Conservation (phyloP, 768 basidiomycete genomes). For the Mycena kentingensis region DNA sequence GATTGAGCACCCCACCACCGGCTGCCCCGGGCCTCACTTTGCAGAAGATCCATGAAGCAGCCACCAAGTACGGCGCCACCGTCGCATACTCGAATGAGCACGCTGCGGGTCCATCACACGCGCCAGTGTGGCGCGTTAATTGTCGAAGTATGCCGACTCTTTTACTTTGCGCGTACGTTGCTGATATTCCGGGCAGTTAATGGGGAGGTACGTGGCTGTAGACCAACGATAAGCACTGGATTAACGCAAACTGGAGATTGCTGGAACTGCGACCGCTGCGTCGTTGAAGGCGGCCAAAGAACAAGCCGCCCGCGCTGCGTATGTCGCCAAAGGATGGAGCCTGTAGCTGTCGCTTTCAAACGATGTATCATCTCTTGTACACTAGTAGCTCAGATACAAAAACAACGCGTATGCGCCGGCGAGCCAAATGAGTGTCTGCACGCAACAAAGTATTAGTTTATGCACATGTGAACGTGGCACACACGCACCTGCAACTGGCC, state of each 20-base stretch:
- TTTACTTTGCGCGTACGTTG: not conserved
- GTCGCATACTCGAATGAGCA: conserved; percentile 52
- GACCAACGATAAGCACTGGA: too few relatives aligned
- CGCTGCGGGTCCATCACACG: conserved; percentile 49
- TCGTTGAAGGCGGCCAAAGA: conserved; percentile 71
- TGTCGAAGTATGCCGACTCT: conserved; percentile 48
- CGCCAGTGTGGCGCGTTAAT: conserved; percentile 57
- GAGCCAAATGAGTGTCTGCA: conserved; percentile 45
- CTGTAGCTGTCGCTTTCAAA: not conserved
- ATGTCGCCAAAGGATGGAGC: conserved; percentile 55
- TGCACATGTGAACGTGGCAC: too few relatives aligned
- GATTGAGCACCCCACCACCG: conserved; percentile 21
- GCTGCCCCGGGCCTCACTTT: conserved; percentile 39
- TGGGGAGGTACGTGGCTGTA: too few relatives aligned
- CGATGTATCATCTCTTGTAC: not conserved
- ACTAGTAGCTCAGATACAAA: conserved; percentile 45
- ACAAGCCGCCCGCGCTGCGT: conserved; percentile 65
- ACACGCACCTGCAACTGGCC: conserved; percentile 66
- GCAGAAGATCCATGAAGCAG: conserved; percentile 7
- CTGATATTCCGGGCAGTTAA: not conserved
- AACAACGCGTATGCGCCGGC: conserved; percentile 65
- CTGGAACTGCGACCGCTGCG: conserved; percentile 55
- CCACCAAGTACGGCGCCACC: conserved; percentile 27
- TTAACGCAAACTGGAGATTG: too few relatives aligned
- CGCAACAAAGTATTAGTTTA: too few relatives aligned